Base-by-base conservation (phyloP, 2,329 filamentous ascomycete species). In the Pseudogymnoascus sp. region DNA sequence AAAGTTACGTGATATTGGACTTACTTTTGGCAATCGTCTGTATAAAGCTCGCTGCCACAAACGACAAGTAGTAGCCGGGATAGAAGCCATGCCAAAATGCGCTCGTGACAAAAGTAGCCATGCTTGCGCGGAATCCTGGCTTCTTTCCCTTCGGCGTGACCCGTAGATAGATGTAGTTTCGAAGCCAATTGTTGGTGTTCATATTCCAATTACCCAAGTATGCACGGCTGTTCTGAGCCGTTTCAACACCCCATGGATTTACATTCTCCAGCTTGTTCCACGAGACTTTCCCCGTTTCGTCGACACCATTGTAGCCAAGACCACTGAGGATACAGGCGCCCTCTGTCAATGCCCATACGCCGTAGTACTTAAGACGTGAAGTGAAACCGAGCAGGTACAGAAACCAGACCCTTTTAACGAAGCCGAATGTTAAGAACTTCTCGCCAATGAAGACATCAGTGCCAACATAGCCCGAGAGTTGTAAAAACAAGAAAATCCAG, bases 11-110 rank as follows among this genome's bases (percentile, higher is more conserved):
- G 23, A 9, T 12, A 12, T 33, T 33, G 21, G 19, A 80, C 87
- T 72, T 78, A 96, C 92, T 91, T 78, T 99, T 99, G 60, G 94
- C 92, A 15, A 86, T 86, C 2, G 91, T 96, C 71, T 99, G 94
- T 28, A 96, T 82, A 65, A 99, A 89, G 63, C 90, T 91, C 1
- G 89, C 94, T 6, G 97, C 79, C 38, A 97, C 76, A 69, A 99
- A 99, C 4, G 88, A 82, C 62, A 99, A 75, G 72, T 97, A 97
- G 74, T 99, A 99, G 5, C 94, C 94, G 0, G 94, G 92, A 66
- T 95, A 95, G 74, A 99, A 99, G 28, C 94, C 94, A 70, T 99
- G 94, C 94, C 94, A 99, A 66, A 97, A 86, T 2, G 94, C 92
- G 69, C 91, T 96, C 18, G 94, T 97, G 5, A 85, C 82, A 71